phyloP scores from a whole-genome alignment of 768 basidiomycete genomes.

The Psilocybe tampanensis region DNA sequence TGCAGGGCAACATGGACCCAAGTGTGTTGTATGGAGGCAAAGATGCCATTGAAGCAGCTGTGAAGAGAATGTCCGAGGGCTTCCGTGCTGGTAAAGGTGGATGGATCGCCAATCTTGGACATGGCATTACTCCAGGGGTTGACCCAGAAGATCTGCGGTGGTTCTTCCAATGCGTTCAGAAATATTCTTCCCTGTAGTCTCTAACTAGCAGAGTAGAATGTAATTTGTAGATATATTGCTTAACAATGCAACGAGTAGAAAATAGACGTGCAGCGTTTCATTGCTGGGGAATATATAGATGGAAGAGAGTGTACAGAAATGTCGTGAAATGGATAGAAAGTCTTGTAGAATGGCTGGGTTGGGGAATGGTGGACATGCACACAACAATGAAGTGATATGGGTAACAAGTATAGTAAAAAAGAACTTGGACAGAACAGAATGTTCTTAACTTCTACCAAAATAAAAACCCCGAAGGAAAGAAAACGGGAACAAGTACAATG shows the following conservation, averaged over 20 bases:
- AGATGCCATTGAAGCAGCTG: slow-evolving; percentile 84
- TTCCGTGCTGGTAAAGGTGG: slow-evolving; percentile 69
- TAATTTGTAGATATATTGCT: background rate
- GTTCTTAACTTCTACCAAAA: slow-evolving; percentile 3
- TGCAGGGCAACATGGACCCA: slow-evolving; percentile 97
- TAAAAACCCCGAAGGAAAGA: slow-evolving; percentile 3
- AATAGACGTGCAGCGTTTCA: background rate
- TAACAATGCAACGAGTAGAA: background rate
- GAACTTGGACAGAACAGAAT: slow-evolving; percentile 3
- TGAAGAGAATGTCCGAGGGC: slow-evolving; percentile 79
- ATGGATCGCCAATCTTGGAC: slow-evolving; percentile 98
- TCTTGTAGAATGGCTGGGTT: slow-evolving; percentile 30
- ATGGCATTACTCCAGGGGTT: slow-evolving; percentile 95
- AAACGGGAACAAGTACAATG: slow-evolving; percentile 3
- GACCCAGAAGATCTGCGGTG: slow-evolving; percentile 90
- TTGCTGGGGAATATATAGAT: slow-evolving; percentile 7
- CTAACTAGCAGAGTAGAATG: slow-evolving; percentile 1
- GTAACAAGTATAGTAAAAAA: slow-evolving; percentile 19
- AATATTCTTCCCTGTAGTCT: slow-evolving; percentile 56
- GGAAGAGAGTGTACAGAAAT: slow-evolving; percentile 17
- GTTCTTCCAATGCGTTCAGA: slow-evolving; percentile 91
- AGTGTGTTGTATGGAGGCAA: slow-evolving; percentile 81
- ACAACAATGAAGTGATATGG: slow-evolving; percentile 12
- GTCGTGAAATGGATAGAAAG: slow-evolving; percentile 20
- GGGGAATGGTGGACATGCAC: slow-evolving; percentile 34